Conservation (phyloP, 306 rosid genomes). For the Quercus aquifolioides region DNA sequence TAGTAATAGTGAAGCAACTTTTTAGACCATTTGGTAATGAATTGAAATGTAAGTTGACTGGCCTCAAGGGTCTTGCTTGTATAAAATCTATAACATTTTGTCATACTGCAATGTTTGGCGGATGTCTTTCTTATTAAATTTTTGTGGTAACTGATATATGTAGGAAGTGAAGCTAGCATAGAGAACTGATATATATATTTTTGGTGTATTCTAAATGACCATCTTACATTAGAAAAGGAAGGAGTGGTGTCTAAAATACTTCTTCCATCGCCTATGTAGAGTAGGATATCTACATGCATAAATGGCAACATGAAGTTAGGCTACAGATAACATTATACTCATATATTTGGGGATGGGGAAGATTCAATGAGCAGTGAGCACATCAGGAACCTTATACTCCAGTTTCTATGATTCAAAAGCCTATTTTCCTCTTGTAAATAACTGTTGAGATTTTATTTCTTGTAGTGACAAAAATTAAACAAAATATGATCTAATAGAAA, state of each 20-base stretch:
- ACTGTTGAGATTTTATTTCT: not conserved
- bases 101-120: not conserved
- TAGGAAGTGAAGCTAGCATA: not conserved
- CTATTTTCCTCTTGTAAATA: not conserved
- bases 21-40: not conserved
- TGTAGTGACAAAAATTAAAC: not conserved
- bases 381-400: not conserved
- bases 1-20: slow-evolving; percentile 23
- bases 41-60: not conserved
- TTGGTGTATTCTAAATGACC: not conserved
- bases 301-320: not conserved
- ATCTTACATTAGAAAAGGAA: not conserved
- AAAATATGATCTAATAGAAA: not conserved
- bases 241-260: not conserved
- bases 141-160: not conserved
- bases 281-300: not conserved
- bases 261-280: not conserved
- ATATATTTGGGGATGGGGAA: not conserved
- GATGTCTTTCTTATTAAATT: not conserved
- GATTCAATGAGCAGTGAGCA: not conserved
- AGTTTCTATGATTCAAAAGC: not conserved
- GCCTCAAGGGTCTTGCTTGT: not conserved
- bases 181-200: not conserved
- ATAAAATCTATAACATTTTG: slow-evolving; percentile 17
- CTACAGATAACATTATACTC: not conserved